These are phyloP conservation scores for Wickerhamia fluorescens DNA, from an alignment of 805 yeast species.

Conservation along the genomic window DNA sequence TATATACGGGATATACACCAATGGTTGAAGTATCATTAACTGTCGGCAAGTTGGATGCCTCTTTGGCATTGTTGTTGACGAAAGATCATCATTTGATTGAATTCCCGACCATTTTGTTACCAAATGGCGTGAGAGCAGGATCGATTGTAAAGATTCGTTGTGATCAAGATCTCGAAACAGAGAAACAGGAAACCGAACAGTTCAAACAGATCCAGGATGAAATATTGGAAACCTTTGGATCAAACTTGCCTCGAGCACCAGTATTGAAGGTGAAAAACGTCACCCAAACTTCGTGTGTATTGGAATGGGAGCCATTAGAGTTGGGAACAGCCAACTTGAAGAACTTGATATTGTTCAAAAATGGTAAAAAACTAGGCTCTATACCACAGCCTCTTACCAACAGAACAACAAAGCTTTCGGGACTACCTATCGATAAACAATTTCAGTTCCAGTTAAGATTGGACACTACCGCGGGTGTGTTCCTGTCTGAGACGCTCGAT, in stretches of 20 bases:
- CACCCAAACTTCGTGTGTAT: conserved; percentile 91
- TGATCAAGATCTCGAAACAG: conserved; percentile 66
- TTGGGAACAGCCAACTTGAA: conserved; percentile 78
- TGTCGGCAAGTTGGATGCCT: conserved; percentile 93
- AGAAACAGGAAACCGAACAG: conserved; percentile 46
- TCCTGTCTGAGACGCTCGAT: conserved; percentile 56
- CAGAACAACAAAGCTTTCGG: conserved; percentile 81
- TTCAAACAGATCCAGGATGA: conserved; percentile 68
- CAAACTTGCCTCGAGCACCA: conserved; percentile 65
- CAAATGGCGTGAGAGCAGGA: conserved; percentile 87
- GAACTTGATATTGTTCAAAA: conserved; percentile 71
- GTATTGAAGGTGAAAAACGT: conserved; percentile 62
- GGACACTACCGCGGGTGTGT: conserved; percentile 87
- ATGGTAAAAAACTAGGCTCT: conserved; percentile 63
- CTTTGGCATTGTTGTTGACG: conserved; percentile 83
- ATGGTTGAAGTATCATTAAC: conserved; percentile 91
- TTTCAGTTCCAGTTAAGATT: conserved; percentile 75
- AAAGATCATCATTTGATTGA: conserved; percentile 91
- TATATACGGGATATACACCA: too few species aligned
- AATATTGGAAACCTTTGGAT: conserved; percentile 67
- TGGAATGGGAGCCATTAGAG: conserved; percentile 87
- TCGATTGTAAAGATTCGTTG: conserved; percentile 82
- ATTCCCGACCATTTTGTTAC: conserved; percentile 90
- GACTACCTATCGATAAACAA: conserved; percentile 78
- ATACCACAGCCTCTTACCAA: conserved; percentile 79